Base-by-base conservation (phyloP, 2,329 filamentous ascomycete genomes). In the Thelonectria blattea region DNA sequence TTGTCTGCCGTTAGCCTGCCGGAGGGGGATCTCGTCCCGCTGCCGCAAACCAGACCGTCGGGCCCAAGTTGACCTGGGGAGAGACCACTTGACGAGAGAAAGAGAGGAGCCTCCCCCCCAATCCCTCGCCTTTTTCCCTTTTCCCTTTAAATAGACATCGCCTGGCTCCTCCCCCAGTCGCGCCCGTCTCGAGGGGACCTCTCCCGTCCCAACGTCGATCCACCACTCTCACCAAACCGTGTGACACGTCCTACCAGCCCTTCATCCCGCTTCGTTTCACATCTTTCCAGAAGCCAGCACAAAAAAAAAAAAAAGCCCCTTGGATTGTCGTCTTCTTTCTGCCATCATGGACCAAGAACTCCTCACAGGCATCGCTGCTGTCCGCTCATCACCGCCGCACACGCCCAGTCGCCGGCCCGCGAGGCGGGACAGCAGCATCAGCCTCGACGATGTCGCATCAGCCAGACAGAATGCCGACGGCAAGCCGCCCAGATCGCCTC, bases 371-470 rank as follows among this genome's bases (percentile, higher is more conserved):
- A 60, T 70, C 20, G 61, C 56, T n/a, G 61, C 63, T n/a, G 60
- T 58, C 9, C 68, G 63, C 43, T 20, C 64, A 12, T 63, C 61
- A 1, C 58, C 56, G 37, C 41, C 58, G 5, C 55, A 20, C 9
- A 53, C 52, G 8, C 27, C 48, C n/a, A n/a, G 37, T 11, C 30
- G 49, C 7, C 18, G 9, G 3, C n/a, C 22, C 15, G 9, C 45
- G 22, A 63, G 58, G 14, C 55, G 66, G 5, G 59, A 58, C 24
- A 68, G 64, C 11, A 70, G 68, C 56, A 67, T 70, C 43, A 66
- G 61, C 43, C 68, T 70, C 5, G 66, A 70, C n/a, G 63, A 59
- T 6, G 30, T 32, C 9, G 30, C 48, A 17, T 55, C 27, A 12
- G 45, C 45, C 17, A 30, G 27, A 24, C 30, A 24, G 22, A 2